Percentiles rank a stretch among this genome's conserved stretches.
Conservation (phyloP, 2,329 filamentous ascomycete genomes). For the Diplodia scrobiculata region DNA sequence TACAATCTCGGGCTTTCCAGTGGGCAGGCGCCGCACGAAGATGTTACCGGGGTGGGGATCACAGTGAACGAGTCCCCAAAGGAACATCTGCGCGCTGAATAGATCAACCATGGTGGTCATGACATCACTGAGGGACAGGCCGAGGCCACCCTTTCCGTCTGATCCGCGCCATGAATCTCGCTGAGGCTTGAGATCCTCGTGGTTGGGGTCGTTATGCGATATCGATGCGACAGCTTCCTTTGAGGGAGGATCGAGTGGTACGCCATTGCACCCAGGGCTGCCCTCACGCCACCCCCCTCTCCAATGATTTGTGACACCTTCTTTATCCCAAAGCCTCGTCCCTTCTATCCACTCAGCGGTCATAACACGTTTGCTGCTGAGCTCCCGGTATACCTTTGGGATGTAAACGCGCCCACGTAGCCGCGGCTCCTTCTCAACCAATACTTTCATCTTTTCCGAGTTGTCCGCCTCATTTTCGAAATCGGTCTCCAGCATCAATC, state of each 20-base stretch:
- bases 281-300: slow-evolving; percentile 73
- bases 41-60: slow-evolving; percentile 98
- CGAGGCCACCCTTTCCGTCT: slow-evolving; percentile 75
- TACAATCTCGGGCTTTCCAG: slow-evolving; percentile 83
- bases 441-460: slow-evolving; percentile 75
- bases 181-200: slow-evolving; percentile 73
- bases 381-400: slow-evolving; percentile 77
- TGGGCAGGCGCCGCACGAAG: slow-evolving; percentile 83
- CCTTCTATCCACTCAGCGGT: slow-evolving; percentile 99
- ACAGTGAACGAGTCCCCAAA: slow-evolving; percentile 93
- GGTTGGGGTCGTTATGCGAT: slow-evolving; percentile 54
- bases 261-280: slow-evolving; percentile 74
- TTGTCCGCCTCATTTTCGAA: slow-evolving; percentile 92
- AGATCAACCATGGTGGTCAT: slow-evolving; percentile 97
- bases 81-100: slow-evolving; percentile 97
- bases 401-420: slow-evolving; percentile 83
- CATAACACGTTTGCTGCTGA: slow-evolving; percentile 81
- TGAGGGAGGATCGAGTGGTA: slow-evolving; percentile 43
- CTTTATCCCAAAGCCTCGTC: slow-evolving; percentile 87
- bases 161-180: slow-evolving; percentile 76
- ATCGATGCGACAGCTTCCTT: slow-evolving; percentile 30
- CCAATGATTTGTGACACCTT: slow-evolving; percentile 76
- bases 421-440: slow-evolving; percentile 74
- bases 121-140: slow-evolving; percentile 77
- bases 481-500: slow-evolving; percentile 90